phyloP scores from a whole-genome alignment of 2,329 filamentous ascomycete species.

The Colletotrichum endophyticum region DNA sequence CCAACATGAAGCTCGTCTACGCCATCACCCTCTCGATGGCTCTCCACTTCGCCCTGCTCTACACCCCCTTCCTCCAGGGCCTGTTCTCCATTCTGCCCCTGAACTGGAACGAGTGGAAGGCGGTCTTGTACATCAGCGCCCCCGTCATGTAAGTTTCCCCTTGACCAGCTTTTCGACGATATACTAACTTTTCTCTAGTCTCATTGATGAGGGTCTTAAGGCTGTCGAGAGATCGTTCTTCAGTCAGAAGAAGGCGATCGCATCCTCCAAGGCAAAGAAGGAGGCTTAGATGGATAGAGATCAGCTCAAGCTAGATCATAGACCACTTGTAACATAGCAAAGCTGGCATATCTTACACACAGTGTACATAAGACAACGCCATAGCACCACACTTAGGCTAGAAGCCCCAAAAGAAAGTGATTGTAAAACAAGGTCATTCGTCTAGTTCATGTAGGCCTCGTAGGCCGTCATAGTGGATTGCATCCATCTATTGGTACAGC shows the following conservation, averaged over 20 bases:
- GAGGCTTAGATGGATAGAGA: constrained; percentile 45
- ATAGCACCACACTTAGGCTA: constrained; percentile 1
- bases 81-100: constrained; percentile 92
- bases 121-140: constrained; percentile 84
- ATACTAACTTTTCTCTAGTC: constrained; percentile 43
- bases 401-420: neutral
- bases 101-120: constrained; percentile 88
- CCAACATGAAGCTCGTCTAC: constrained; percentile 98
- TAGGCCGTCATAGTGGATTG: constrained; percentile 17
- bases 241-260: constrained; percentile 51
- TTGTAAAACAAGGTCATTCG: constrained; percentile 12
- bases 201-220: constrained; percentile 88
- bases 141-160: constrained; percentile 81
- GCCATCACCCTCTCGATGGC: constrained; percentile 93
- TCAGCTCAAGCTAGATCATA: constrained; percentile 30
- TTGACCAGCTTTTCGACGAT: neutral
- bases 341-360: constrained; percentile 17
- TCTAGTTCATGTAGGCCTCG: constrained; percentile 18
- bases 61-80: constrained; percentile 85
- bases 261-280: constrained; percentile 55
- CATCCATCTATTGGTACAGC: constrained; percentile 40
- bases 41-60: constrained; percentile 92
- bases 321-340: constrained; percentile 30
- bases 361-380: constrained; percentile 8
- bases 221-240: constrained; percentile 73